Conservation (phyloP, 2,329 filamentous ascomycete genomes). For the Diaporthe vaccinii region DNA sequence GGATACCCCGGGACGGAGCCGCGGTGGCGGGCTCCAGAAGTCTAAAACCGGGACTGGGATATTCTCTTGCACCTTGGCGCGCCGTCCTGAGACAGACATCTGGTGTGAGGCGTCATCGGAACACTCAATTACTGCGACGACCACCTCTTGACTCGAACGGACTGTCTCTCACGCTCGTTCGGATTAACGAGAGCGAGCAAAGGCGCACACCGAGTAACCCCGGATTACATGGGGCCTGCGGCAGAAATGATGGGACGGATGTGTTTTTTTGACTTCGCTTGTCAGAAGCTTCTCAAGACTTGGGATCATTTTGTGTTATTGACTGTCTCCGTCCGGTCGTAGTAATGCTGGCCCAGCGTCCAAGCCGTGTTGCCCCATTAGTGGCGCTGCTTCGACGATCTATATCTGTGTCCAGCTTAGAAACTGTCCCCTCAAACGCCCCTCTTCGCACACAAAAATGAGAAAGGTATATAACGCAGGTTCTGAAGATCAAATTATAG, state of each 20-base stretch:
- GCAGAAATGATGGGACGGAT: neutral
- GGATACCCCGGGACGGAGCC: conserved; percentile 7
- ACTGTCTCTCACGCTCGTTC: neutral
- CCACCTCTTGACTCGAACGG: neutral
- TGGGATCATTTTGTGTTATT: neutral
- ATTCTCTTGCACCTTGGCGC: conserved; percentile 36
- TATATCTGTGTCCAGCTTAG: conserved; percentile 13
- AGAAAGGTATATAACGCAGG: conserved; percentile 23
- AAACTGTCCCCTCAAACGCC: conserved; percentile 6
- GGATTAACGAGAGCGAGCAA: conserved; percentile 2
- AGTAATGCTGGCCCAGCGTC: neutral
- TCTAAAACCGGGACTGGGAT: conserved; percentile 29
- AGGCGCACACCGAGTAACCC: neutral
- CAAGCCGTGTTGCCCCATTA: neutral
- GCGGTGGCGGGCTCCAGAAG: conserved; percentile 23
- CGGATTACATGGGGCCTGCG: neutral
- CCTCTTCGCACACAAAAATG: neutral
- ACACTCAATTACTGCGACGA: neutral
- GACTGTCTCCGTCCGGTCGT: neutral
- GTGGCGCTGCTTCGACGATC: conserved; percentile 16
- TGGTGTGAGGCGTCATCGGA: neutral
- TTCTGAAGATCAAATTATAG: conserved; percentile 16
- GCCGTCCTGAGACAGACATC: conserved; percentile 28
- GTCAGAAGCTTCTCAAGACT: neutral
- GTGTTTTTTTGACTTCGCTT: neutral